Percentiles rank a stretch among this genome's conserved stretches.
These are phyloP conservation scores for Penicillium chermesinum DNA, from an alignment of 495 filamentous ascomycete genomes.

Conservation along the genomic window DNA sequence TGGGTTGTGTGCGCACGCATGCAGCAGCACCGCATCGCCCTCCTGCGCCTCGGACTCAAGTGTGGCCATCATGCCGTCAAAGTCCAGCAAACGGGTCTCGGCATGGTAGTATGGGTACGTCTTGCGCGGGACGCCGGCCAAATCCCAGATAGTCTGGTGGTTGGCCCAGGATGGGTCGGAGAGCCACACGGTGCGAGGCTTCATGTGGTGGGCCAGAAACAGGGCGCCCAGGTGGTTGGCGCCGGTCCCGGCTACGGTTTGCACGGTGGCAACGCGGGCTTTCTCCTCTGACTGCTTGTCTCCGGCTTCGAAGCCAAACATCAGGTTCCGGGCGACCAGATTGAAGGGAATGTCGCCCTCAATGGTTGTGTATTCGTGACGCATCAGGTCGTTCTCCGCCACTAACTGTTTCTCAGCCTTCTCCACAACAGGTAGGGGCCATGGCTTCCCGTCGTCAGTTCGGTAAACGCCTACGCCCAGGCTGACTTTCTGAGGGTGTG, in stretches of 20 bases:
- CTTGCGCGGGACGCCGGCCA: constrained; percentile 39
- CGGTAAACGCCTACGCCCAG: constrained; percentile 48
- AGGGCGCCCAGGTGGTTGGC: constrained; percentile 83
- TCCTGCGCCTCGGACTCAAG: constrained; percentile 38
- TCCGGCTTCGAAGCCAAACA: constrained; percentile 41
- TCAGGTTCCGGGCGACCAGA: constrained; percentile 39
- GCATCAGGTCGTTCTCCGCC: constrained; percentile 34
- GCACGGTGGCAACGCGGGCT: constrained; percentile 43
- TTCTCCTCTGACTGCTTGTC: constrained; percentile 27
- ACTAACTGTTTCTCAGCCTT: constrained; percentile 40
- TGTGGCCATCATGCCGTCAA: constrained; percentile 42
- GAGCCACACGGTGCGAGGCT: constrained; percentile 42
- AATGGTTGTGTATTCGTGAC: constrained; percentile 47
- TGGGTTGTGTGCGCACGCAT: constrained; percentile 54
- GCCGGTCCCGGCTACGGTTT: constrained; percentile 90
- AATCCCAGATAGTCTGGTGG: constrained; percentile 45
- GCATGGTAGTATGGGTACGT: constrained; percentile 48
- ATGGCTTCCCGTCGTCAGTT: constrained; percentile 49
- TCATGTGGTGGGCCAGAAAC: constrained; percentile 62
- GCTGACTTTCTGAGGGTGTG: constrained; percentile 44
- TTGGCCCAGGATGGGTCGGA: constrained; percentile 49
- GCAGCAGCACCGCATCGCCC: constrained; percentile 45
- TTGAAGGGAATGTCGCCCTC: constrained; percentile 43
- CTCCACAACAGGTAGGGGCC: constrained; percentile 45
- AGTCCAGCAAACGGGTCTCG: constrained; percentile 42